Evolutionary conservation across 1,139 yeast species (phyloP).

Genomic region (Diutina siamensis): DNA sequence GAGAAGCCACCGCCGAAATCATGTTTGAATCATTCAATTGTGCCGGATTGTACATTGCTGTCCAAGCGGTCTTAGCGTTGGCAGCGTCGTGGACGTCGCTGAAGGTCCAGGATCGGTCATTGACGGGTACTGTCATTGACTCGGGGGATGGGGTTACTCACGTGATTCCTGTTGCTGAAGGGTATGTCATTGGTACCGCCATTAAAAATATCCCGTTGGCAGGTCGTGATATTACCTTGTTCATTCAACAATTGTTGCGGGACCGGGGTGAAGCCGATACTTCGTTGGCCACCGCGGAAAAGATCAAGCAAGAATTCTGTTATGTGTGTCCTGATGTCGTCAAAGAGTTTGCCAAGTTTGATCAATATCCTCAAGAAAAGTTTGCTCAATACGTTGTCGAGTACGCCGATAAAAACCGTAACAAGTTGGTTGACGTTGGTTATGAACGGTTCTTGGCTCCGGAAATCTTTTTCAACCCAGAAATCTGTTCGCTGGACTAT

Average conservation of each 20-base stretch:
- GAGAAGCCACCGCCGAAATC: slow-evolving; percentile 96
- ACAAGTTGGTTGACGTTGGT: slow-evolving; percentile 83
- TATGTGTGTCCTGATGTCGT: slow-evolving; percentile 97
- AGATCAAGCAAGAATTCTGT: slow-evolving; percentile 91
- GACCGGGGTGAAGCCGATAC: slow-evolving; percentile 97
- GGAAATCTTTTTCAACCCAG: slow-evolving; percentile 96
- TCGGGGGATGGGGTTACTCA: slow-evolving; percentile 98
- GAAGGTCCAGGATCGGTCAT: slow-evolving; percentile 86
- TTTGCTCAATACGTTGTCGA: slow-evolving; percentile 91
- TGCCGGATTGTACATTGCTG: slow-evolving; percentile 96
- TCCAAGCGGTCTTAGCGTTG: slow-evolving; percentile 94
- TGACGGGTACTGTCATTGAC: slow-evolving; percentile 97
- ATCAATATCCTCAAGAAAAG: slow-evolving; percentile 78
- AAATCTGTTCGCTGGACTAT: slow-evolving; percentile 89
- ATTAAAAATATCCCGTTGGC: slow-evolving; percentile 97
- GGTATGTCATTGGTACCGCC: slow-evolving; percentile 95
- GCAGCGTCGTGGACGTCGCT: slow-evolving; percentile 99
- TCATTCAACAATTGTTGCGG: slow-evolving; percentile 85
- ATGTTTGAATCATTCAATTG: slow-evolving; percentile 98
- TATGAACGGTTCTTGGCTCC: slow-evolving; percentile 97
- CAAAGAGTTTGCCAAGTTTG: slow-evolving; percentile 89
- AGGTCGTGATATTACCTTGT: slow-evolving; percentile 92
- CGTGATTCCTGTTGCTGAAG: slow-evolving; percentile 98
- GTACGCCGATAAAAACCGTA: slow-evolving; percentile 42
- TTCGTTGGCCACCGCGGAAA: slow-evolving; percentile 88